These are phyloP conservation scores for Schwanniomyces polymorphus DNA, from an alignment of 805 yeast genomes.

Conservation along the genomic window DNA sequence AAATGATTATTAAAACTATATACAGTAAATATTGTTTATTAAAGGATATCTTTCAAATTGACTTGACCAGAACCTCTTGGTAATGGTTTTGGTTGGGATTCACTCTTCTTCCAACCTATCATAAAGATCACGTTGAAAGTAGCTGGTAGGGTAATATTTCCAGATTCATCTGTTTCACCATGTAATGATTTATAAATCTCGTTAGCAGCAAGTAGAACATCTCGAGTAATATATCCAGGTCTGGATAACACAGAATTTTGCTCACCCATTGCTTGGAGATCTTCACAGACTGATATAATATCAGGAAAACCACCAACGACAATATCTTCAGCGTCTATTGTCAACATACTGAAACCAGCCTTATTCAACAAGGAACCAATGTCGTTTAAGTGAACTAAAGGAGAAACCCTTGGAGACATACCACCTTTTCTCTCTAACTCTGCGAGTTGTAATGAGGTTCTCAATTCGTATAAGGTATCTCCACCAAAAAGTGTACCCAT, in stretches of 20 bases:
- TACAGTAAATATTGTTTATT: conserved; percentile 1
- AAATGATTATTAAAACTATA: too few relatives aligned
- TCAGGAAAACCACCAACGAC: conserved; percentile 76
- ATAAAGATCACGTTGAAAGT: conserved; percentile 76
- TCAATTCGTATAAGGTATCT: conserved; percentile 78
- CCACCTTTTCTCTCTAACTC: conserved; percentile 81
- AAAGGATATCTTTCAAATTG: conserved; percentile 62
- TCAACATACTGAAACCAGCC: conserved; percentile 77
- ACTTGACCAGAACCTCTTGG: conserved; percentile 72
- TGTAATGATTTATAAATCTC: conserved; percentile 72
- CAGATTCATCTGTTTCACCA: conserved; percentile 56
- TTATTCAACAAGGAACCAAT: conserved; percentile 70
- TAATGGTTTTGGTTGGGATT: conserved; percentile 69
- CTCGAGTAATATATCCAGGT: conserved; percentile 44
- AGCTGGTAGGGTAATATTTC: conserved; percentile 60
- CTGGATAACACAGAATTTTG: conserved; percentile 66
- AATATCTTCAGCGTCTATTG: conserved; percentile 82
- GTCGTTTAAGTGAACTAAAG: conserved; percentile 76
- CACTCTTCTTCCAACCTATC: conserved; percentile 87
- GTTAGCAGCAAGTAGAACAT: conserved; percentile 71
- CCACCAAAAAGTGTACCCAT: conserved; percentile 82
- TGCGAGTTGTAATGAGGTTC: conserved; percentile 79
- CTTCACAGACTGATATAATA: conserved; percentile 63
- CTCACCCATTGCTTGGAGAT: conserved; percentile 82
- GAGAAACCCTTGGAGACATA: conserved; percentile 77